phyloP scores from a whole-genome alignment of 2,329 filamentous ascomycete species.

The Allantophomopsis lycopodina region DNA sequence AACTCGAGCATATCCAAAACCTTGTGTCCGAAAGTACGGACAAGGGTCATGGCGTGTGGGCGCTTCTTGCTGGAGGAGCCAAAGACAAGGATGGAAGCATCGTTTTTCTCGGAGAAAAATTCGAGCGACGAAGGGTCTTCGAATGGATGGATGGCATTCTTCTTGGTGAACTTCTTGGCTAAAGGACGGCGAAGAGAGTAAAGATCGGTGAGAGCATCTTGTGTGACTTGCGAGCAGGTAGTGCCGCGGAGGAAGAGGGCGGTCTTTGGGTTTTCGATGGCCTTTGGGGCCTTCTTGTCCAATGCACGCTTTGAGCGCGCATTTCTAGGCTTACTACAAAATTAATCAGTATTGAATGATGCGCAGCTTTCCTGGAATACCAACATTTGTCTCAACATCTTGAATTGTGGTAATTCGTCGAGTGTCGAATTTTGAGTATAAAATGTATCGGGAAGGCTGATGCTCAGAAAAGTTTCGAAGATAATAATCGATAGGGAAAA shows the following conservation, averaged over 20 bases:
- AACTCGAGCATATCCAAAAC: slow-evolving; percentile 93
- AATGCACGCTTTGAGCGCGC: slow-evolving; percentile 91
- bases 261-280: slow-evolving; percentile 78
- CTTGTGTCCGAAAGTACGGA: slow-evolving; percentile 74
- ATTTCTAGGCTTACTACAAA: slow-evolving; percentile 50
- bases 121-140: slow-evolving; percentile 79
- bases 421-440: too few relatives aligned
- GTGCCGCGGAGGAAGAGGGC: slow-evolving; percentile 84
- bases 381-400: slow-evolving; percentile 22
- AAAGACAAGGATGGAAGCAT: slow-evolving; percentile 74
- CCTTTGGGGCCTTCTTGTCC: slow-evolving; percentile 83
- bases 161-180: slow-evolving; percentile 88
- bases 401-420: slow-evolving; percentile 2
- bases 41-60: slow-evolving; percentile 76
- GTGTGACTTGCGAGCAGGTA: slow-evolving; percentile 67
- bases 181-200: slow-evolving; percentile 74
- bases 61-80: slow-evolving; percentile 85
- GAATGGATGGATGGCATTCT: slow-evolving; percentile 91
- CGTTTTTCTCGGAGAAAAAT: slow-evolving; percentile 96
- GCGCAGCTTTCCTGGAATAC: background rate
- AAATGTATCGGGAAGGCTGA: too few relatives aligned
- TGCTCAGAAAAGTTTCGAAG: too few relatives aligned
- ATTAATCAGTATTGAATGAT: background rate
- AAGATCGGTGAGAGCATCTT: slow-evolving; percentile 76
- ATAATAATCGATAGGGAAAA: too few relatives aligned